Evolutionary conservation across 2,329 filamentous ascomycete species (phyloP), one percentile per base, ranked within the genome.

Genomic region (Diaporthe batatas): DNA sequence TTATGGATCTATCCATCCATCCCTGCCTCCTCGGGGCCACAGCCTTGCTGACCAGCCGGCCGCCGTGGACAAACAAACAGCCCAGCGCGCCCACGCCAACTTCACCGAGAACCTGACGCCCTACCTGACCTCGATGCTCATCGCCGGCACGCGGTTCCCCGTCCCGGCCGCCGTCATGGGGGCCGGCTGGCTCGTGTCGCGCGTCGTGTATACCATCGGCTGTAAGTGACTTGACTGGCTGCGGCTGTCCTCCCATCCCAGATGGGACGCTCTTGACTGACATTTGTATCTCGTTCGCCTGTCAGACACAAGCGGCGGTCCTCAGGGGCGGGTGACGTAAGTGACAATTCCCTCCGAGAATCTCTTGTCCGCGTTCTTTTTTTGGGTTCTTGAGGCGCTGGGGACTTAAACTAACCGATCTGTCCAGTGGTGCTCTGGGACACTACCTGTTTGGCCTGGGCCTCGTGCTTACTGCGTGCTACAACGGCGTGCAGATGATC

Each of bases 41-140:
- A 29, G 29, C 29, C 29, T 29, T 29, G 29, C 29, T 29, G 29
- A 29, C 29, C 5, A 29, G 29, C 29, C 5, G 29, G 29, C 29
- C 29, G 29, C n/a, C n/a, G n/a, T n/a, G n/a, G n/a, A n/a, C n/a
- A n/a, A n/a, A n/a, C n/a, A n/a, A 39, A 47, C 71, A 88, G 86
- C 88, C 68, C 90, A 91, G 78, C 88, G 89, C 62, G 86, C 89
- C 12, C 91, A 93, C 79, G 82, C 84, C 77, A 92, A 92, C 84
- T 92, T 86, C 82, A 85, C 85, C 75, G 91, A 93, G 84, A 91
- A 89, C 81, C 83, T 89, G 47, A 82, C 86, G 11, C 83, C 88
- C 4, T 84, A 88, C 78, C 77, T 92, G 14, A 84, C 82, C 29
- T 81, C 84, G 32, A 82, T 91, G 14, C 79, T 91, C 73, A 84